Evolutionary conservation across 768 basidiomycete genomes (phyloP).

Genomic region (Mycena olivaceomarginata): DNA sequence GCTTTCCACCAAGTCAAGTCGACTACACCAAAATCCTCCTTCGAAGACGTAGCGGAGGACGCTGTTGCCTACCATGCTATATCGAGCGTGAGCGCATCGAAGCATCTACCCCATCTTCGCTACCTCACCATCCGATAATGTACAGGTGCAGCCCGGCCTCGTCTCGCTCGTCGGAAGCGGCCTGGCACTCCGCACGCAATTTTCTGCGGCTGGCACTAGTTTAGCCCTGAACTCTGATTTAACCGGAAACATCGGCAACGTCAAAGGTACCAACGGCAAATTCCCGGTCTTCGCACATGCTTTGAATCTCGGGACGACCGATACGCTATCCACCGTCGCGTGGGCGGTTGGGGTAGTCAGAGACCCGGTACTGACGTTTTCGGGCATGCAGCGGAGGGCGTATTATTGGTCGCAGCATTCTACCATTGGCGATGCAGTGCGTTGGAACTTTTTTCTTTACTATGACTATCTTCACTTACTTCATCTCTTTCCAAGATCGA

Average conservation of each 20-base stretch:
- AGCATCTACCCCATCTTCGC: not conserved
- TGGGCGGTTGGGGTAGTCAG: constrained; percentile 62
- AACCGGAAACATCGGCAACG: constrained; percentile 10
- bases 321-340: constrained; percentile 54
- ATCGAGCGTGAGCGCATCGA: constrained; percentile 52
- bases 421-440: constrained; percentile 55
- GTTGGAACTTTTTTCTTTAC: constrained; percentile 19
- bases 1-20: constrained; percentile 67
- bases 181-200: constrained; percentile 17
- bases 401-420: constrained; percentile 61
- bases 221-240: constrained; percentile 32
- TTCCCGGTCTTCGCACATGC: constrained; percentile 72
- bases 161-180: constrained; percentile 36
- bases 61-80: constrained; percentile 69
- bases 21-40: constrained; percentile 53
- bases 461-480: too few relatives aligned
- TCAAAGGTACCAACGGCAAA: constrained; percentile 36
- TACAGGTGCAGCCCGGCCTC: constrained; percentile 12
- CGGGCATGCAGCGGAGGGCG: constrained; percentile 52
- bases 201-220: not conserved
- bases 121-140: not conserved
- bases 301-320: constrained; percentile 63
- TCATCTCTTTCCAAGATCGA: constrained; percentile 56
- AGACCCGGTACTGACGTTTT: constrained; percentile 54
- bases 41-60: constrained; percentile 71